Conservation (phyloP, 768 basidiomycete species). For the Mycena vulgaris region DNA sequence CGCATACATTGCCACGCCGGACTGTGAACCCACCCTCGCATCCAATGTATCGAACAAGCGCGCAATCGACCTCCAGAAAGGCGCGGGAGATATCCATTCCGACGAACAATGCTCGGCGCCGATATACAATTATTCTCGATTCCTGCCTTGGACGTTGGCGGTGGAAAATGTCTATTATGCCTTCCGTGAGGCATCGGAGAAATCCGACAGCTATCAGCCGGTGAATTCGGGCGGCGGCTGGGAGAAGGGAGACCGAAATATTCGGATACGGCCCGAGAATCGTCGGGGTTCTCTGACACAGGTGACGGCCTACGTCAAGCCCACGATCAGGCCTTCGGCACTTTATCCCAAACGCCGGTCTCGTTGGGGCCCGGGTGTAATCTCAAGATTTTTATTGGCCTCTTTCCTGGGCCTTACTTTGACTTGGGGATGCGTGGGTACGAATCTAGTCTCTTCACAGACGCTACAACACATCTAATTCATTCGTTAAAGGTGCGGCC, state of each 20-base stretch:
- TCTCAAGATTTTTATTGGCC: constrained; percentile 40
- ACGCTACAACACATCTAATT: no score
- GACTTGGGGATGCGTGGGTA: constrained; percentile 44
- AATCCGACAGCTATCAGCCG: constrained; percentile 33
- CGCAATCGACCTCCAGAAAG: constrained; percentile 40
- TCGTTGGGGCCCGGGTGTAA: constrained; percentile 32
- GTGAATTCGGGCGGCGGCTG: constrained; percentile 39
- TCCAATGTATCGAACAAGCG: constrained; percentile 32
- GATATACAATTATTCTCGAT: constrained; percentile 51
- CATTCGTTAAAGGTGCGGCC: no score
- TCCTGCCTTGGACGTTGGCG: constrained; percentile 47
- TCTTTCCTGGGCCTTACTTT: constrained; percentile 35
- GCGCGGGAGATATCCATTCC: constrained; percentile 30
- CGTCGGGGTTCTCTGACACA: constrained; percentile 30
- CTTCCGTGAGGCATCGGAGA: constrained; percentile 43
- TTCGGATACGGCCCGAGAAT: constrained; percentile 16
- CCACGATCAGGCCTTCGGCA: not conserved
- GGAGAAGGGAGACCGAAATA: constrained; percentile 35
- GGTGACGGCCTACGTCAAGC: constrained; percentile 31
- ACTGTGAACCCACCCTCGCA: constrained; percentile 27
- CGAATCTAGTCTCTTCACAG: no score
- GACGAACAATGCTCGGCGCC: constrained; percentile 46
- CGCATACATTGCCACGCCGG: constrained; percentile 45
- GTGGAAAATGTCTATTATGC: constrained; percentile 43
- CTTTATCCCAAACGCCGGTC: constrained; percentile 16